phyloP scores from a whole-genome alignment of 768 basidiomycete genomes.

The Suillus americanus region DNA sequence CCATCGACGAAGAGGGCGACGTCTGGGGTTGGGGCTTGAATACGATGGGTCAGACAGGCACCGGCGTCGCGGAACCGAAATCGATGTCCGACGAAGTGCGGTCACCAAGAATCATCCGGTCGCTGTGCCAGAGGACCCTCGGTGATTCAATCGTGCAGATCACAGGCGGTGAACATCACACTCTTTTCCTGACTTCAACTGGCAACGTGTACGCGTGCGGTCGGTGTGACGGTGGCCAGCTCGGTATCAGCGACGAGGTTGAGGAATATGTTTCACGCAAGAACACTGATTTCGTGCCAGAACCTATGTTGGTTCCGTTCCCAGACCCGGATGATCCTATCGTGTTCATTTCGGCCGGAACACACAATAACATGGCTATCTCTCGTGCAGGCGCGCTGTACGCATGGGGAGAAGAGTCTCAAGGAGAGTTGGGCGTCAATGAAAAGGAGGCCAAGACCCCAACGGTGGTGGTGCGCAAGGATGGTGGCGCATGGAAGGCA shows the following conservation, averaged over 20 bases:
- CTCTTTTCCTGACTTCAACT: constrained; percentile 80
- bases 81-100: constrained; percentile 54
- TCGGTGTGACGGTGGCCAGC: constrained; percentile 78
- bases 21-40: constrained; percentile 98
- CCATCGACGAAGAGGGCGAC: constrained; percentile 77
- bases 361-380: constrained; percentile 71
- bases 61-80: constrained; percentile 44
- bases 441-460: constrained; percentile 65
- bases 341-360: constrained; percentile 63
- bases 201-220: constrained; percentile 89
- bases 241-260: constrained; percentile 74
- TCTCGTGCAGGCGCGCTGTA: constrained; percentile 68
- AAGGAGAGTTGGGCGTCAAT: constrained; percentile 70
- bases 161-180: constrained; percentile 83
- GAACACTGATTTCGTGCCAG: constrained; percentile 57
- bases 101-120: constrained; percentile 61
- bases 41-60: constrained; percentile 81
- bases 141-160: constrained; percentile 68
- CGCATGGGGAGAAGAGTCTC: constrained; percentile 77
- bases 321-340: constrained; percentile 65
- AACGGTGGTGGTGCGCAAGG: constrained; percentile 64
- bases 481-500: constrained; percentile 67
- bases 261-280: constrained; percentile 56
- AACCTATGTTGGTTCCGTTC: constrained; percentile 67
- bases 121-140: constrained; percentile 61